Conservation (phyloP, 2,329 filamentous ascomycete genomes). For the Peltaster fructicola region DNA sequence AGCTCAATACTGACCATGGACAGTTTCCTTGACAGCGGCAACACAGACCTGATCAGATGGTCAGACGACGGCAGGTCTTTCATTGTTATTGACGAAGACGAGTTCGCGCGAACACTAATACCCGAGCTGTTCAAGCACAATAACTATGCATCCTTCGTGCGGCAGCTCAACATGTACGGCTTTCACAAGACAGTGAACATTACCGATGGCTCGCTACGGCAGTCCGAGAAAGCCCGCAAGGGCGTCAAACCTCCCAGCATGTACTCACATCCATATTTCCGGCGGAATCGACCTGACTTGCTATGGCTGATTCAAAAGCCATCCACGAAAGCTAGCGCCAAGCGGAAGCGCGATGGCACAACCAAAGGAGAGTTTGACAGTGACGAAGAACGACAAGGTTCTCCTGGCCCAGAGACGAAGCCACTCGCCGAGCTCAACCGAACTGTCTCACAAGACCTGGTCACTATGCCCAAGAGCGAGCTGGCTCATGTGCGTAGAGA, state of each 20-base stretch:
- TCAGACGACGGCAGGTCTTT: slow-evolving; percentile 93
- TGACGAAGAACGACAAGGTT: slow-evolving; percentile 38
- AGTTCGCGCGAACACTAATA: slow-evolving; percentile 56
- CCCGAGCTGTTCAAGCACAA: slow-evolving; percentile 66
- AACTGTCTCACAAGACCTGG: slow-evolving; percentile 19
- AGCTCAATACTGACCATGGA: slow-evolving; percentile 9
- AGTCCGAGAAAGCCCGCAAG: slow-evolving; percentile 87
- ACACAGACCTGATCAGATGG: slow-evolving; percentile 91
- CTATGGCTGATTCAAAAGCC: slow-evolving; percentile 95
- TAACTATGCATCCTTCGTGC: slow-evolving; percentile 62
- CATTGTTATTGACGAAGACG: slow-evolving; percentile 90
- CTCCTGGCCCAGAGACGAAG: slow-evolving; percentile 12
- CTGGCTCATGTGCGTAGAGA: slow-evolving; percentile 62
- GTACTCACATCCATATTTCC: slow-evolving; percentile 94
- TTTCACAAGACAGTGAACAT: slow-evolving; percentile 44
- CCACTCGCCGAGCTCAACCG: slow-evolving; percentile 11
- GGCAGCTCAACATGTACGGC: slow-evolving; percentile 45
- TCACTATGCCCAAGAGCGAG: slow-evolving; percentile 50
- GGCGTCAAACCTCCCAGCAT: slow-evolving; percentile 90
- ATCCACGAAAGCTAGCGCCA: slow-evolving; percentile 44
- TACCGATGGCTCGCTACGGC: slow-evolving; percentile 94
- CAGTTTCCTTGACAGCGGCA: slow-evolving; percentile 86
- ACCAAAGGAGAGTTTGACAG: slow-evolving; percentile 53
- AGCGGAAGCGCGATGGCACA: slow-evolving; percentile 36
- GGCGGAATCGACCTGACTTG: slow-evolving; percentile 77